Conservation (phyloP, 73 alveolate genomes). For the Loxodes magnus region DNA sequence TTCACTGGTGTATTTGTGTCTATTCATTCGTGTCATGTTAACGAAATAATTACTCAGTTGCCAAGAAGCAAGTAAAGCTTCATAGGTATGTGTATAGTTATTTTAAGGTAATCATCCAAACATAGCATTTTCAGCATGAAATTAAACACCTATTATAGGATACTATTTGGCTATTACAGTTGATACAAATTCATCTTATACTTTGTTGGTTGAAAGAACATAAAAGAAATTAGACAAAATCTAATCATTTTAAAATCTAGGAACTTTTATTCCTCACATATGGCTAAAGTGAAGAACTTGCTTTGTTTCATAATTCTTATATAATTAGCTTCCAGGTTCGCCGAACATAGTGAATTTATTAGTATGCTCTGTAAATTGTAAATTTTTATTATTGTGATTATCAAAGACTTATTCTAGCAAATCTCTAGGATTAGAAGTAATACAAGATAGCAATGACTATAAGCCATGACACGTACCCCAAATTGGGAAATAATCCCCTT, state of each 20-base stretch:
- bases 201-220: too few species aligned
- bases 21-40: constrained; percentile 1
- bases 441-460: constrained; percentile 8
- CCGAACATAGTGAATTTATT: not conserved
- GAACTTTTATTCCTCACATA: too few species aligned
- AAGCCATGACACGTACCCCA: constrained; percentile 55
- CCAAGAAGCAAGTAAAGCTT: constrained; percentile 10
- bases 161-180: constrained; percentile 30
- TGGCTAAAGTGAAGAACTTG: not conserved
- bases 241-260: too few species aligned
- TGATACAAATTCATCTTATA: too few species aligned
- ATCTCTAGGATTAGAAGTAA: not conserved
- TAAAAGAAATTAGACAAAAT: too few species aligned
- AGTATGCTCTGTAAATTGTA: not conserved
- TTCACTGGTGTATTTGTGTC: too few species aligned
- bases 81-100: constrained; percentile 3
- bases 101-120: constrained; percentile 18
- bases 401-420: constrained; percentile 4
- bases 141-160: constrained; percentile 48
- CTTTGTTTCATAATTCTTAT: not conserved
- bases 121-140: constrained; percentile 48
- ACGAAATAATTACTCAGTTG: constrained; percentile 13
- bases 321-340: not conserved
- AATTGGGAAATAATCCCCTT: constrained; percentile 45
- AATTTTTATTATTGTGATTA: not conserved